Evolutionary conservation across 140 eudicot genomes (phyloP), one percentile per base, ranked within the genome.

Genomic region (Oenanthe javanica): DNA sequence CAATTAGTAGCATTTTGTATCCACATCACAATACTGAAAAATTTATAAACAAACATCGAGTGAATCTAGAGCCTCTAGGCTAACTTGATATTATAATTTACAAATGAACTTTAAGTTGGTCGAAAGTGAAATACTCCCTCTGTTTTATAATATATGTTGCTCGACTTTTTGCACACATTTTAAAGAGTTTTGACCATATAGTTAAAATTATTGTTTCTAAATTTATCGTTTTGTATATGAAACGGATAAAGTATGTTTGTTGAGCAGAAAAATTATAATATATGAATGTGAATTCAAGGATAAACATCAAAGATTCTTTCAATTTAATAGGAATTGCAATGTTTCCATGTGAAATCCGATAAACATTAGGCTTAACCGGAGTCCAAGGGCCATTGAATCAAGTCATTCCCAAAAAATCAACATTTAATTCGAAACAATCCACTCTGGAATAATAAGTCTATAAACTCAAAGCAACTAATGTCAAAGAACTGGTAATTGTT

Each of bases 261-360:
- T n/a, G 11, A 63, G 71, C 40, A 23, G 71, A 63, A 38, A 5
- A 5, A 61, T 23, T 23, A 23, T 63, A 21, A 63, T 9, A 61
- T 61, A 23, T 54, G 61, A 52, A 7, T 15, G 2, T 16, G 2
- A 16, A 55, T 55, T 10, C 19, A 63, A 63, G 11, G 11, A 25
- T 31, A 31, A 63, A 27, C 14, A 23, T 36, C 43, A 7, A 36
- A 69, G 21, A 91, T 85, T 45, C 93, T 91, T 80, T 75, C 38
- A 1, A 10, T 0, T 63, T 9, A 23, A 63, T 25, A 63, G 15
- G 71, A 63, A 63, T 7, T 63, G 71, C 63, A 5, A 55, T 18
- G 63, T 55, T 5, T 55, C 63, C 31, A 55, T 63, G 71, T 63
- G 71, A 10, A 61, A 63, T 4, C 11, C 38, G 4, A 1, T 31